Conservation (phyloP, 257 asterid genomes). For the Scutellaria barbata region DNA sequence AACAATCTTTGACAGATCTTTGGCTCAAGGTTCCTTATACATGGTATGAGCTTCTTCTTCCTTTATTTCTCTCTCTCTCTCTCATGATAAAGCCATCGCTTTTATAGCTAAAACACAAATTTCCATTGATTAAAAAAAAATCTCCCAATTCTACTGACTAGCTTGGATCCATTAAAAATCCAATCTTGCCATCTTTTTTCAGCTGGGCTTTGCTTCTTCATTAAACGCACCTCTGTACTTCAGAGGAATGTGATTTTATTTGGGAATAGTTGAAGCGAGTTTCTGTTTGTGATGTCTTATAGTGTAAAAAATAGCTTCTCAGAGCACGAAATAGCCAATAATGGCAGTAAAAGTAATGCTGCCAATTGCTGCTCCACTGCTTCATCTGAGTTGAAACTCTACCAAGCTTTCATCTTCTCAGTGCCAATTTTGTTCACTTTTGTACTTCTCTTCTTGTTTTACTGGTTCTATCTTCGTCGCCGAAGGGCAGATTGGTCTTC, state of each 20-base stretch:
- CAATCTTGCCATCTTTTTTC: conserved; percentile 12
- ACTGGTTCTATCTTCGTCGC: conserved; percentile 72
- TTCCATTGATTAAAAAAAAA: neutral
- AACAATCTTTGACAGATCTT: conserved; percentile 27
- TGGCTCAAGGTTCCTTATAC: neutral
- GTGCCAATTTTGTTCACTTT: conserved; percentile 77
- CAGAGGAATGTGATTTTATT: conserved; percentile 25
- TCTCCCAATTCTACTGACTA: neutral
- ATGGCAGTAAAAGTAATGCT: conserved; percentile 30
- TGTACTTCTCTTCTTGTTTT: conserved; percentile 65
- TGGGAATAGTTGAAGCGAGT: neutral
- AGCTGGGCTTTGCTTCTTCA: conserved; percentile 13
- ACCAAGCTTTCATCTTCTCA: conserved; percentile 77
- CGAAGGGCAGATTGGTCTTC: conserved; percentile 75
- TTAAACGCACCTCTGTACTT: neutral
- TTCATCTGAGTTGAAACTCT: conserved; percentile 61
- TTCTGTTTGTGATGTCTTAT: conserved; percentile 38
- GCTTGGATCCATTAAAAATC: conserved; percentile 25
- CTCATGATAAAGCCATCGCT: neutral
- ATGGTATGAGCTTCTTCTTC: neutral
- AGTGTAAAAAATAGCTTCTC: conserved; percentile 32
- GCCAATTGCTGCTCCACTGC: conserved; percentile 44
- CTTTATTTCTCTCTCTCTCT: too few relatives aligned
- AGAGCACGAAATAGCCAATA: conserved; percentile 27
- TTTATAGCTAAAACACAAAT: neutral